Evolutionary conservation across 1,139 yeast species (phyloP), one percentile per base, ranked within the genome.

Genomic region (Komagataea norvegica): DNA sequence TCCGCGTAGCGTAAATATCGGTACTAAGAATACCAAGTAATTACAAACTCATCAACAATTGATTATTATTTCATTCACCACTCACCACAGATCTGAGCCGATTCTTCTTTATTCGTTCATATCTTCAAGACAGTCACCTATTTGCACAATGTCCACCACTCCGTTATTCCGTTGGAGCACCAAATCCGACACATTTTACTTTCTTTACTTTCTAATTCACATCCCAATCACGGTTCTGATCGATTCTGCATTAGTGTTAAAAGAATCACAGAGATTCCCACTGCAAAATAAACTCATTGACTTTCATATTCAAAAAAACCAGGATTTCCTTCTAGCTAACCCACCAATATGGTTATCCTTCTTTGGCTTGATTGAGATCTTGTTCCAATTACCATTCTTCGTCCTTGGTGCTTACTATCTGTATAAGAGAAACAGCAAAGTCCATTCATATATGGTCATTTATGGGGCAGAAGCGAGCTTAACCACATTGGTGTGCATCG

Each of bases 351-450:
- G 96, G 96, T 69, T 89, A 41, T 64, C 70, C 45, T 62, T 73
- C 26, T 87, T 82, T 59, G 93, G 88, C 1, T 61, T 71, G 51
- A 56, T 86, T 35, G 97, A 89, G 58, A 49, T 88, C 36, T 40
- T 77, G 3, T 71, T 83, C 52, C 97, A 89, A 60, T 60, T 83
- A 36, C 97, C 97, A 0, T 66, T 83, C 22, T 89, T 89, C 58
- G 55, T 81, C 36, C 55, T 64, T 38, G 81, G 65, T 1, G 42
- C 44, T 2, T 37, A 30, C 25, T 34, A 41, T 21, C 20, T 52
- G 15, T 38, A 35, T 32, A 45, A 45, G 24, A 47, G 56, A 47
- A 40, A 24, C 41, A 38, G 58, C 29, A 54, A 59, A 18, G 61
- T 73, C 13, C 77, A 73, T 51, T 68, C 77, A 11, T 68, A 67